A percentile compares a stretch with the other conserved stretches of the same genome.
Conservation (phyloP, 2,329 filamentous ascomycete species). For the Elsinoe batatas region DNA sequence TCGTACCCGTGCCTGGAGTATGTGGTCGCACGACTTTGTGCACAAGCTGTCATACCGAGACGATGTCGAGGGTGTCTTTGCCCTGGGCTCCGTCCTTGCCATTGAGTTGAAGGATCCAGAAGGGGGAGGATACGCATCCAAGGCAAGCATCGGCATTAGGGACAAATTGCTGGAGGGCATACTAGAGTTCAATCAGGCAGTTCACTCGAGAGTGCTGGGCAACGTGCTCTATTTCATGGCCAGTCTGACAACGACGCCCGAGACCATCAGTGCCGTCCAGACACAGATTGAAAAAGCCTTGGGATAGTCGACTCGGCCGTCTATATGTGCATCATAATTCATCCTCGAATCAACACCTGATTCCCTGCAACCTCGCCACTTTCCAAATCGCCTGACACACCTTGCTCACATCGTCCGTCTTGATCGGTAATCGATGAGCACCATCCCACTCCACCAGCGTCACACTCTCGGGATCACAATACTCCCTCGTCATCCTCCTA, state of each 20-base stretch:
- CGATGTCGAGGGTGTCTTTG: slow-evolving; percentile 56
- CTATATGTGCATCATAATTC: slow-evolving; percentile 7
- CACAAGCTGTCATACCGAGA: slow-evolving; percentile 46
- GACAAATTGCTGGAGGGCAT: slow-evolving; percentile 35
- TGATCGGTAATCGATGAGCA: slow-evolving; percentile 60
- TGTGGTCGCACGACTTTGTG: slow-evolving; percentile 57
- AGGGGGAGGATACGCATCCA: slow-evolving; percentile 47
- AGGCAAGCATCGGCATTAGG: slow-evolving; percentile 44
- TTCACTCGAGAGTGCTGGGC: slow-evolving; percentile 51
- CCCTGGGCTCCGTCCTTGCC: slow-evolving; percentile 64
- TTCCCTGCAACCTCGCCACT: slow-evolving; percentile 42
- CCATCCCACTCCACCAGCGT: slow-evolving; percentile 64
- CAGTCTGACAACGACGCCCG: slow-evolving; percentile 40
- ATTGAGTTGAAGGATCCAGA: slow-evolving; percentile 46
- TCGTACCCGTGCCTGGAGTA: slow-evolving; percentile 55
- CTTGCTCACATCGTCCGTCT: slow-evolving; percentile 52
- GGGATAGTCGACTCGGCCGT: background rate
- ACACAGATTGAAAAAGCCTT: slow-evolving; percentile 30
- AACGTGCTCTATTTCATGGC: slow-evolving; percentile 55
- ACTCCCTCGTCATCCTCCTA: slow-evolving; percentile 45
- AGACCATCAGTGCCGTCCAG: slow-evolving; percentile 34
- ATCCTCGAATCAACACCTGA: slow-evolving; percentile 20
- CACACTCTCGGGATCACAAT: slow-evolving; percentile 47
- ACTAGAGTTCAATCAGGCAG: slow-evolving; percentile 30
- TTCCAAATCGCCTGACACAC: slow-evolving; percentile 45